phyloP scores from a whole-genome alignment of 495 filamentous ascomycete species.

The Aspergillus leporis region DNA sequence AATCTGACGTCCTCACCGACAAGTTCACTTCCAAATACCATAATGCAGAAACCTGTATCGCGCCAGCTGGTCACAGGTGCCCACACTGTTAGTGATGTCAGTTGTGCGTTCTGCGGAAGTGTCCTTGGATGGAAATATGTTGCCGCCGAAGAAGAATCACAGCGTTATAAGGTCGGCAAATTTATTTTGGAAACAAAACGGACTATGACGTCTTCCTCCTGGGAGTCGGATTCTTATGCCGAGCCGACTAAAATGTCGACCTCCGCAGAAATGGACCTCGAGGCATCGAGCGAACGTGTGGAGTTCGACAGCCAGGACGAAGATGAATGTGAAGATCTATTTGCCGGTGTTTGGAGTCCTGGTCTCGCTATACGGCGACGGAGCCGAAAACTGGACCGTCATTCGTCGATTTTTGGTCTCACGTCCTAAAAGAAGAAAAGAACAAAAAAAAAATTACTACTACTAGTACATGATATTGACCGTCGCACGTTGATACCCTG shows the following conservation, averaged over 20 bases:
- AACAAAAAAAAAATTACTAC: not conserved
- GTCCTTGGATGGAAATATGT: slow-evolving; percentile 95
- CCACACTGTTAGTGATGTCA: slow-evolving; percentile 61
- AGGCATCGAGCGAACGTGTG: slow-evolving; percentile 38
- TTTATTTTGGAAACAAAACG: slow-evolving; percentile 90
- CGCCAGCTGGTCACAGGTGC: slow-evolving; percentile 77
- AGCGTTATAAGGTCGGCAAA: slow-evolving; percentile 93
- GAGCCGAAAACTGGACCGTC: slow-evolving; percentile 48
- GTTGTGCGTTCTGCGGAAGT: slow-evolving; percentile 61
- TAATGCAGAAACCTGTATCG: slow-evolving; percentile 60
- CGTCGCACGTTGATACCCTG: not conserved
- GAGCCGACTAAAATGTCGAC: not conserved
- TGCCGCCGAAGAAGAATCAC: slow-evolving; percentile 73
- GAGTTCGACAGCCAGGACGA: slow-evolving; percentile 92
- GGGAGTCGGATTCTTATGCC: slow-evolving; percentile 55
- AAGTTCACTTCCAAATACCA: slow-evolving; percentile 53
- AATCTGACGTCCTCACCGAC: slow-evolving; percentile 35
- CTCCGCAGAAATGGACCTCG: not conserved
- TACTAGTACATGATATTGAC: not conserved
- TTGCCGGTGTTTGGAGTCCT: slow-evolving; percentile 82
- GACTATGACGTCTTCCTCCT: slow-evolving; percentile 63
- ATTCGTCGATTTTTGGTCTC: slow-evolving; percentile 30
- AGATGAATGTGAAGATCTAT: slow-evolving; percentile 93
- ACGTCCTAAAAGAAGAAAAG: too few species aligned
- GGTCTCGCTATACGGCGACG: slow-evolving; percentile 64